phyloP scores from a whole-genome alignment of 495 filamentous ascomycete genomes.

The Tuber brumale region DNA sequence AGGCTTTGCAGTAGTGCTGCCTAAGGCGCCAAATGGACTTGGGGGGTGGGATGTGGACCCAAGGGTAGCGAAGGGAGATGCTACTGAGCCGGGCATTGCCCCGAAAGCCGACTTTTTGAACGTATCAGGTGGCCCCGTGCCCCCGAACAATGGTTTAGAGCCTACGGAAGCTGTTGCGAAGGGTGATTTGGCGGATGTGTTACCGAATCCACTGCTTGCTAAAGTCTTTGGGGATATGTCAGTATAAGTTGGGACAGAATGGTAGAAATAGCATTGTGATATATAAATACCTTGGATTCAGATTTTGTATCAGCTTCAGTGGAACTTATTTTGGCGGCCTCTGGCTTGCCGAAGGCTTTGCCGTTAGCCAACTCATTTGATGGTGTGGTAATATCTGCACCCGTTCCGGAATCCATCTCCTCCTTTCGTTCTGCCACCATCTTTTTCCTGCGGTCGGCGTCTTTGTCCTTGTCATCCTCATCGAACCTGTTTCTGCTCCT shows the following conservation, averaged over 20 bases:
- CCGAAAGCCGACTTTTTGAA: conserved; percentile 57
- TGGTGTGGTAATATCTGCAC: not conserved
- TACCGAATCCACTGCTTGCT: conserved; percentile 36
- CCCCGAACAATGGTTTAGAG: conserved; percentile 36
- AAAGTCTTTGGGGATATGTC: conserved; percentile 21
- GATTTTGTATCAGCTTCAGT: not conserved
- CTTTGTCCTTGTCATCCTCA: conserved; percentile 34
- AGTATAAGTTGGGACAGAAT: not conserved
- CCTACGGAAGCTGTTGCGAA: conserved; percentile 36
- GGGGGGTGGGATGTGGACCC: conserved; percentile 19
- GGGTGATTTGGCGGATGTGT: conserved; percentile 39
- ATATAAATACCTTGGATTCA: conserved; percentile 3
- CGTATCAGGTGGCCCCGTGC: conserved; percentile 23
- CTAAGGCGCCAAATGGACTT: conserved; percentile 32
- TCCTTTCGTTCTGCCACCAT: conserved; percentile 34
- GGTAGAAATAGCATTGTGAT: not conserved
- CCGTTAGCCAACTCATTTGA: conserved; percentile 20
- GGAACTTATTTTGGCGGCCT: not conserved
- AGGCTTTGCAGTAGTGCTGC: conserved; percentile 24
- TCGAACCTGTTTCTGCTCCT: conserved; percentile 34
- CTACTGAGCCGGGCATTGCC: conserved; percentile 24
- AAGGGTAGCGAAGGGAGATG: conserved; percentile 38
- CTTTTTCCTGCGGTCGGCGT: conserved; percentile 36
- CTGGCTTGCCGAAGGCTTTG: conserved; percentile 13
- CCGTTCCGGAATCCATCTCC: conserved; percentile 18